Evolutionary conservation across 2,329 filamentous ascomycete genomes (phyloP).

Genomic region (Claviceps paspali): DNA sequence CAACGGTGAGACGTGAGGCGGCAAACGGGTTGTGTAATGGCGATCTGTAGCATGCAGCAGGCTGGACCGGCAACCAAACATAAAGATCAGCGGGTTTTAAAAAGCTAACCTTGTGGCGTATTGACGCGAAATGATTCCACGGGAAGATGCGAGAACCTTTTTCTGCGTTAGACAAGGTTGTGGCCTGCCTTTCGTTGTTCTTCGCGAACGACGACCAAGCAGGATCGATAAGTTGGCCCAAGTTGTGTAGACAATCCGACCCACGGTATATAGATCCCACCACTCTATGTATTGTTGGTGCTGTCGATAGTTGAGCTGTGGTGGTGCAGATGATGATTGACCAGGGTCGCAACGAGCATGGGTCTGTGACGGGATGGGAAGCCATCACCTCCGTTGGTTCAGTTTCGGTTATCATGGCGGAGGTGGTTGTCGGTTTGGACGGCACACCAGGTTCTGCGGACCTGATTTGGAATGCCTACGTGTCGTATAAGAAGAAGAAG

Average conservation of each 20-base stretch:
- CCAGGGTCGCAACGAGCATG: slow-evolving; percentile 7
- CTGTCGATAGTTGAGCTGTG: slow-evolving; percentile 4
- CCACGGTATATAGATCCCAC: slow-evolving; percentile 2
- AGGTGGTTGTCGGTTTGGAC: slow-evolving; percentile 2
- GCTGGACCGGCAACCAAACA: slow-evolving; percentile 1
- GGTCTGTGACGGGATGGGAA: slow-evolving; percentile 1
- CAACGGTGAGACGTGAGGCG: slow-evolving; percentile 5
- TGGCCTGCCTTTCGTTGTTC: not conserved
- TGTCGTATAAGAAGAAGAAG: not conserved
- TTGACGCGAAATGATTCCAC: not conserved
- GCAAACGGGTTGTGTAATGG: slow-evolving; percentile 8
- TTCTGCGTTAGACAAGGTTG: not conserved
- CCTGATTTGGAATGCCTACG: not conserved
- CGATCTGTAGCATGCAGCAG: slow-evolving; percentile 9
- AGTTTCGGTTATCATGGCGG: too few species aligned
- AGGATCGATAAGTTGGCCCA: too few species aligned
- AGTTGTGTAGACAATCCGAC: not conserved
- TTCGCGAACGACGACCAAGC: not conserved
- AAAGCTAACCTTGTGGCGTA: too few species aligned
- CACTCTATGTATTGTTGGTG: slow-evolving; percentile 4
- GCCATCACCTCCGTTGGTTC: too few species aligned
- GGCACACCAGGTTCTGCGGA: slow-evolving; percentile 2
- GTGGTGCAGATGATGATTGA: slow-evolving; percentile 4
- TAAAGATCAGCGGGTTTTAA: slow-evolving; percentile 1
- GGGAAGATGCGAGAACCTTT: not conserved